These are phyloP conservation scores for Mucor plumbeus DNA, from an alignment of 371 early-diverging fungal species.

Conservation along the genomic window DNA sequence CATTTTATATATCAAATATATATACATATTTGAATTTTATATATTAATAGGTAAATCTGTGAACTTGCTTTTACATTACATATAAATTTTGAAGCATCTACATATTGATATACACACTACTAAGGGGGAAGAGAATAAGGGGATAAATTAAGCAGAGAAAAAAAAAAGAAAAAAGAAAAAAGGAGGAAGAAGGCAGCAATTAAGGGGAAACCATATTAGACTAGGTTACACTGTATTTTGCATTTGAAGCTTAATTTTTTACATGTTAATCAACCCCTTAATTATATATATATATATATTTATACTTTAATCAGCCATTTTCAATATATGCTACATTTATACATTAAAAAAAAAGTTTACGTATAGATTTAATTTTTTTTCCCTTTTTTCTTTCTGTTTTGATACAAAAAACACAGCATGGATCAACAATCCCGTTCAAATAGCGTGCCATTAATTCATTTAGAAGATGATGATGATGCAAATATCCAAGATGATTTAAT, in stretches of 20 bases:
- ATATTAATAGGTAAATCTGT: background rate
- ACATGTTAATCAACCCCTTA: conserved; percentile 5
- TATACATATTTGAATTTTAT: background rate
- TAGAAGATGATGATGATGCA: conserved; percentile 14
- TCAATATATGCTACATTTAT: background rate
- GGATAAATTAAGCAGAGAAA: background rate
- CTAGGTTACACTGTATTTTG: conserved; percentile 5
- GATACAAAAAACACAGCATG: background rate
- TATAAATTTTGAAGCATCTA: background rate
- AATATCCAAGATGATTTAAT: background rate
- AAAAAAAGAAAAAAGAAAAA: too few relatives aligned
- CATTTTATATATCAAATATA: background rate
- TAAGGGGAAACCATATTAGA: background rate
- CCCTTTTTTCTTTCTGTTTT: background rate
- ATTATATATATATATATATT: conserved; percentile 8
- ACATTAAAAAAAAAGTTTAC: background rate
- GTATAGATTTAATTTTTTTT: background rate
- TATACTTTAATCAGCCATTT: conserved; percentile 1
- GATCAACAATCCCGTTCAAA: conserved; percentile 23
- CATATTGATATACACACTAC: background rate
- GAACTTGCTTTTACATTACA: background rate
- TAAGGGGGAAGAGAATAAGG: background rate
- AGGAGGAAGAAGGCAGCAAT: background rate
- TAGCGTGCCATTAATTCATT: conserved; percentile 24
- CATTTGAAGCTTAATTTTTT: background rate